Conservation (phyloP, 148 eudicot genomes). For the Nyssa sinensis region DNA sequence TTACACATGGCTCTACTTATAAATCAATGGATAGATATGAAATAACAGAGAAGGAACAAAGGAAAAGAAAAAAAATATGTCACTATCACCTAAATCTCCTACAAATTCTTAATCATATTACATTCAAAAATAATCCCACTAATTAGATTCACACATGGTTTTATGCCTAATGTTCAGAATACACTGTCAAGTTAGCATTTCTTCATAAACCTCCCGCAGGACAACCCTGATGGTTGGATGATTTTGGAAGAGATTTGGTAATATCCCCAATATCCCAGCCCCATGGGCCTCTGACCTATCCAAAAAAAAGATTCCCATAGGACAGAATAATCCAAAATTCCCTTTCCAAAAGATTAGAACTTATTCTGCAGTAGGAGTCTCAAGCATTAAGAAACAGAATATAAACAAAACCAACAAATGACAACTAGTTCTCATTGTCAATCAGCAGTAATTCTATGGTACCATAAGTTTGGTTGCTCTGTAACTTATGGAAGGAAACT, state of each 20-base stretch:
- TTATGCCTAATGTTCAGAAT: slow-evolving; percentile 8
- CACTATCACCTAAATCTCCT: no score
- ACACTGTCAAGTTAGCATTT: slow-evolving; percentile 1
- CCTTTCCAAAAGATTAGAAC: not conserved
- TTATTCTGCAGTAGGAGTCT: not conserved
- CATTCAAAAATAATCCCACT: no score
- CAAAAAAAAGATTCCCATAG: not conserved
- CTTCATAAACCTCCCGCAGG: not conserved
- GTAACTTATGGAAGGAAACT: not conserved
- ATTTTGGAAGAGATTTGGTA: no score
- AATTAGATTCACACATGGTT: not conserved
- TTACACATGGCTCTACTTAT: no score
- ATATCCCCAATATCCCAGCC: no score
- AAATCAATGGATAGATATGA: no score
- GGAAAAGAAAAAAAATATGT: no score
- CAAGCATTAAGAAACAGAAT: not conserved
- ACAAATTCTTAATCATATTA: no score
- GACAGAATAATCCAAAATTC: not conserved
- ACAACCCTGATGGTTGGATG: no score
- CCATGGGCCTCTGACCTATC: no score
- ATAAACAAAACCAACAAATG: not conserved
- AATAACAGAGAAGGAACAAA: no score
- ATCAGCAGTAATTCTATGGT: not conserved
- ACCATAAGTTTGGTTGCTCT: not conserved
- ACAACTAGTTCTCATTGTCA: not conserved